A percentile compares a stretch with the other conserved stretches of the same genome.
phyloP scores from a whole-genome alignment of 257 asterid species.

The Penstemon barbatus region DNA sequence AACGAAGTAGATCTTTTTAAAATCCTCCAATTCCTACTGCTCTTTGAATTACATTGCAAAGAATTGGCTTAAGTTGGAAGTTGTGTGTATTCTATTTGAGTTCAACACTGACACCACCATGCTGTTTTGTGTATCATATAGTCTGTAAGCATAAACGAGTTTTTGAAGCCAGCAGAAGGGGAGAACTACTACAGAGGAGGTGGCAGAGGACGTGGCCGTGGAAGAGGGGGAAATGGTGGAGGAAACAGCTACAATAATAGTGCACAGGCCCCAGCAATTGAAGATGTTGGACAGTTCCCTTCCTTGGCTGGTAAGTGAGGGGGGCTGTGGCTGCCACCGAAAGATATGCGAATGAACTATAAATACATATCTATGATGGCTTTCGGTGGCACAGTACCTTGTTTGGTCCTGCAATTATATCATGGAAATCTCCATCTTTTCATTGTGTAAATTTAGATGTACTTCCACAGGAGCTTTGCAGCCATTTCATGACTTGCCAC shows the following conservation, averaged over 20 bases:
- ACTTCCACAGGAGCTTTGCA: not conserved
- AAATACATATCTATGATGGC: too few relatives aligned
- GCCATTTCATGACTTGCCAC: constrained; percentile 18
- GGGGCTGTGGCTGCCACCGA: too few relatives aligned
- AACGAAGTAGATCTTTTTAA: too few relatives aligned
- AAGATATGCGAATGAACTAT: too few relatives aligned
- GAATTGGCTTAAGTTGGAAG: too few relatives aligned
- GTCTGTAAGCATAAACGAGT: constrained; percentile 64
- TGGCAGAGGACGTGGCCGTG: constrained; percentile 67
- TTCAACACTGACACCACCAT: too few relatives aligned
- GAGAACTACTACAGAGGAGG: constrained; percentile 53
- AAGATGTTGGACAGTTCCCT: constrained; percentile 44
- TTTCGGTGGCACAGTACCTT: too few relatives aligned
- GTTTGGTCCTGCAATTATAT: constrained; percentile 2
- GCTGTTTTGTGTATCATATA: constrained; percentile 12
- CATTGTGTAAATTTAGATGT: constrained; percentile 37
- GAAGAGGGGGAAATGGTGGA: constrained; percentile 35
- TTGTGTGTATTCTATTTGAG: too few relatives aligned
- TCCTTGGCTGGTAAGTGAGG: constrained; percentile 40
- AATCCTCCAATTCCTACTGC: too few relatives aligned
- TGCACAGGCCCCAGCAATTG: constrained; percentile 35
- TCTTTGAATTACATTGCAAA: too few relatives aligned
- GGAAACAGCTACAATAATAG: constrained; percentile 25
- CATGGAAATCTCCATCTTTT: constrained; percentile 20
- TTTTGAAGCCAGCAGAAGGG: constrained; percentile 66